Evolutionary conservation across 139 green algal species (phyloP).

Genomic region (Volvox reticuliferus): DNA sequence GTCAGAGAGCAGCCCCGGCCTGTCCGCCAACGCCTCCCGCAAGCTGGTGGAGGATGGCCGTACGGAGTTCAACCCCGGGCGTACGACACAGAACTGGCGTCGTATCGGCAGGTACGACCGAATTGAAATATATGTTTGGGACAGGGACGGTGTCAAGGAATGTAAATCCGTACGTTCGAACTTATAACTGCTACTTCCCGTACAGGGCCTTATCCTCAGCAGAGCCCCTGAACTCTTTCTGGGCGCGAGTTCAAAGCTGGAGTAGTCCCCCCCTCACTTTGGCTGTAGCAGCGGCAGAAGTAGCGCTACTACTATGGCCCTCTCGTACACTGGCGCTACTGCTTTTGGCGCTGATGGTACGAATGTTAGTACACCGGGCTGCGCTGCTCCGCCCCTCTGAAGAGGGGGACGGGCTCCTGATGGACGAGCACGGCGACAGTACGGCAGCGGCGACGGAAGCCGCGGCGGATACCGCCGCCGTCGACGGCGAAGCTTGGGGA

Average conservation of each 20-base stretch:
- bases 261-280: not conserved
- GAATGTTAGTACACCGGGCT: not conserved
- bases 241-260: conserved; percentile 35
- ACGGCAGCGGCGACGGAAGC: not conserved
- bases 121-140: too few species aligned
- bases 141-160: not conserved
- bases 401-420: not conserved
- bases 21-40: not conserved
- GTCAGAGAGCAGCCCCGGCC: conserved; percentile 10
- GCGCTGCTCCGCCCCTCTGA: not conserved
- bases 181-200: not conserved
- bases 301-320: conserved; percentile 37
- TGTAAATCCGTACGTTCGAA: not conserved
- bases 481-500: too few species aligned
- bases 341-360: not conserved
- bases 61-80: conserved; percentile 31
- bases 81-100: conserved; percentile 32
- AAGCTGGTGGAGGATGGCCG: conserved; percentile 42
- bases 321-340: not conserved
- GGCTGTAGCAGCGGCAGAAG: conserved; percentile 13
- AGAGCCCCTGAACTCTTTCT: conserved; percentile 31
- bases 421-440: not conserved
- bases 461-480: not conserved
- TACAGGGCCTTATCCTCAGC: conserved; percentile 15
- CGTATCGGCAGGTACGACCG: conserved; percentile 29